phyloP scores from a whole-genome alignment of 2,329 filamentous ascomycete species.

The Colletotrichum sp. region DNA sequence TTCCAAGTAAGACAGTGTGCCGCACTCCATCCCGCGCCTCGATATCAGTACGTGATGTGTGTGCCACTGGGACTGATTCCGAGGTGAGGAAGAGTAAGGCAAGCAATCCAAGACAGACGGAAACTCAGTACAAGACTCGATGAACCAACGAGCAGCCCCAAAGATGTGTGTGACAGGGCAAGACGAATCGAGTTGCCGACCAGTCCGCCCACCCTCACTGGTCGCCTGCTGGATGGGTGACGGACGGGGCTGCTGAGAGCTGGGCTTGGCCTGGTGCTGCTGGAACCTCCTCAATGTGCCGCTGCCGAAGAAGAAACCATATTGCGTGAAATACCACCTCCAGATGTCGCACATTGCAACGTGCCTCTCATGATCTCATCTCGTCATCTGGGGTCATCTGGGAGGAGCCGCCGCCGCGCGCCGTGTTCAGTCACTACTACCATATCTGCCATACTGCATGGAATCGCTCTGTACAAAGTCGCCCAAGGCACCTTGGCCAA shows the following conservation, averaged over 20 bases:
- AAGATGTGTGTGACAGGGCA: background rate
- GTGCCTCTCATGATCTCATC: background rate
- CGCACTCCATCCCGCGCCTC: background rate
- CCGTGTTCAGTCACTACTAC: background rate
- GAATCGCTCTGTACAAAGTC: background rate
- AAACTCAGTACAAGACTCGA: background rate
- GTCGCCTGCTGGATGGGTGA: background rate
- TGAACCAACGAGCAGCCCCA: background rate
- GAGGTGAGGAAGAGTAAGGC: background rate
- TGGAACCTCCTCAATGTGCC: background rate
- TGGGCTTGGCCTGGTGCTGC: background rate
- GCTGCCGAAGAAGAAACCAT: slow-evolving; percentile 1
- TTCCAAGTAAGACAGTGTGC: background rate
- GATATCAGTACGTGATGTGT: background rate
- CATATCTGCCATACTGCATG: background rate
- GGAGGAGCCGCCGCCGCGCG: background rate
- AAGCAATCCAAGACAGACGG: background rate
- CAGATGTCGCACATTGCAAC: background rate
- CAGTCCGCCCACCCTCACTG: background rate
- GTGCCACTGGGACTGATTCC: background rate
- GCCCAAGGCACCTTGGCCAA: background rate
- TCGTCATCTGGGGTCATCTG: background rate
- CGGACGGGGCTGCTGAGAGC: background rate
- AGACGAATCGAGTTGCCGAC: background rate
- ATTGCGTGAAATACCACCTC: background rate